Base-by-base conservation (phyloP, 2,329 filamentous ascomycete genomes). In the Alternaria brassicicola region DNA sequence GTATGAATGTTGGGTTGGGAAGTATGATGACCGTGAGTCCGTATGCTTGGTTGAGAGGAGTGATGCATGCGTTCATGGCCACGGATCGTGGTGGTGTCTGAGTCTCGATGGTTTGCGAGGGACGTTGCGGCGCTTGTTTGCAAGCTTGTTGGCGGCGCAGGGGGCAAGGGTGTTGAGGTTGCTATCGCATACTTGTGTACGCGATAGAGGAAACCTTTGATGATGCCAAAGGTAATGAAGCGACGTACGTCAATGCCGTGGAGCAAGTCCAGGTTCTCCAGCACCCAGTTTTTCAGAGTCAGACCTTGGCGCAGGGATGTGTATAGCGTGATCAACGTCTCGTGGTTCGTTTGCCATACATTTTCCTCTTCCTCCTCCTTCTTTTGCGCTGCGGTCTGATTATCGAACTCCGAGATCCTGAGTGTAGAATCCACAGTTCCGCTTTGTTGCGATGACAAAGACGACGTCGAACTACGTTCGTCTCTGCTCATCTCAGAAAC, bases 151-250 rank as follows among this genome's bases (percentile, higher is more conserved):
- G 71, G 70, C 39, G 70, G 70, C 8, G 69, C 71, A 7, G 70
- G 67, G 15, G 71, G 67, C 6, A 73, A 26, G 2, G 52, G 36
- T 6, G 58, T 50, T 2, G 62, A 62, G 4, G 64, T 70, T 12
- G 85, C 86, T 53, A 96, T 86, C 26, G 92, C 90, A 74, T 96
- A 96, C 76, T 95, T 96, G 79, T 98, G 92, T 38, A 97, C 89
- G 31, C 95, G 87, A 77, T 97, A 97, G 23, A 99, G 80, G 66
- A 96, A 91, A 15, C 94, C 93, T 79, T 98, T 98, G 76, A 98
- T 96, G 58, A 97, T 86, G 56, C 94, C 95, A 71, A 98, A 99
- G 58, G 96, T 96, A 63, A 98, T 92, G 63, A 99, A 89, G 26
- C 95, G 89, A 12, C 95, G 87, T 54, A 97, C 87, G 75, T 99